These are phyloP conservation scores for Peronospora tabacina DNA, from an alignment of 352 stramenopile genomes.

Conservation along the genomic window DNA sequence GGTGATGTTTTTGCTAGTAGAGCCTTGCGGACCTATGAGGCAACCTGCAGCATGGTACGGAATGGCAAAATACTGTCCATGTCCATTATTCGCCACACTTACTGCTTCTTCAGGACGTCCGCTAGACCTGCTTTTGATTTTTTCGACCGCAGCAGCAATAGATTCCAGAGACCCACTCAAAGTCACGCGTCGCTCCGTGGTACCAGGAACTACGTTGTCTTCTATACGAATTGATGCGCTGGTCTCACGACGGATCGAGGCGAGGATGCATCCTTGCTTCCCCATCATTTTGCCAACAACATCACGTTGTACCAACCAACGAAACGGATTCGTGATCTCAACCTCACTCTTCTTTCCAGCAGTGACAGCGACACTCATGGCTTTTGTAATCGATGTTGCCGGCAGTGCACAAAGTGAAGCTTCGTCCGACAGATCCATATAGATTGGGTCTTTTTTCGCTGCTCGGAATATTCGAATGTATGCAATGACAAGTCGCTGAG, in stretches of 20 bases:
- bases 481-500: conserved; percentile 53
- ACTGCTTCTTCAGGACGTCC: conserved; percentile 31
- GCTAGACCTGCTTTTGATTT: conserved; percentile 37
- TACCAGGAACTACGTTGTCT: conserved; percentile 34
- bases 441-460: conserved; percentile 44
- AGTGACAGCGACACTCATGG: conserved; percentile 28
- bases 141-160: conserved; percentile 30
- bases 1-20: conserved; percentile 30
- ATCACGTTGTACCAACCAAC: conserved; percentile 45
- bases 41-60: conserved; percentile 38
- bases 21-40: conserved; percentile 46
- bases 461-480: conserved; percentile 40
- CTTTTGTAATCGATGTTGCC: conserved; percentile 34
- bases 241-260: conserved; percentile 36
- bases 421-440: conserved; percentile 32
- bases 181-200: conserved; percentile 39
- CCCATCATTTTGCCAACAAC: conserved; percentile 63
- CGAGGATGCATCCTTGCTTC: conserved; percentile 34
- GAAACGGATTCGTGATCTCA: conserved; percentile 26
- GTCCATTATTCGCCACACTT: conserved; percentile 20
- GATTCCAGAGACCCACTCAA: conserved; percentile 30
- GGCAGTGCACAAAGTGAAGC: conserved; percentile 26
- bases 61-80: conserved; percentile 60
- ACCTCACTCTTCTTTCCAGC: conserved; percentile 15
- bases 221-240: conserved; percentile 41